Evolutionary conservation across 2,329 filamentous ascomycete species (phyloP).

Genomic region (Aspergillus eucalypticola): DNA sequence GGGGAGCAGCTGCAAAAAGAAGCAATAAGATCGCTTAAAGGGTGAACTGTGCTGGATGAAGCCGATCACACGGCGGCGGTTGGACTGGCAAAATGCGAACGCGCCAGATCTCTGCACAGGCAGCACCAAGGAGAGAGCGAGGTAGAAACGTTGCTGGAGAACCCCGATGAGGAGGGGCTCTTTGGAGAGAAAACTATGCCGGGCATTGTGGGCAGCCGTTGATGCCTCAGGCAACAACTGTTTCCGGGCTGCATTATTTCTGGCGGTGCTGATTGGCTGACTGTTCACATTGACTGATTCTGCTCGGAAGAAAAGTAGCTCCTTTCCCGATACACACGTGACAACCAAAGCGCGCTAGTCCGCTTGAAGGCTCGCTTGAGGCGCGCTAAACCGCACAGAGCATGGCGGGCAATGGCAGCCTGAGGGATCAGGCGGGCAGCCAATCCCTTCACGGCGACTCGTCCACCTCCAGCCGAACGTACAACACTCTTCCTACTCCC

Average conservation of each 20-base stretch:
- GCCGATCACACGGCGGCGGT: conserved; percentile 18
- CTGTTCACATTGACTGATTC: conserved; percentile 1
- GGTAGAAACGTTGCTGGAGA: conserved; percentile 18
- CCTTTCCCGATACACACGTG: conserved; percentile 17
- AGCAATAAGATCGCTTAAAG: conserved; percentile 7
- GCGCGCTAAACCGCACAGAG: conserved; percentile 13
- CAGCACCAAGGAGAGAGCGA: conserved; percentile 17
- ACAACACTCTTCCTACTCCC: conserved; percentile 40
- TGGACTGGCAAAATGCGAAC: conserved; percentile 17
- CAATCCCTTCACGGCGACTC: conserved; percentile 32
- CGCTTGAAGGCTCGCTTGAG: conserved; percentile 25
- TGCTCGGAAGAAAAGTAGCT: conserved; percentile 16
- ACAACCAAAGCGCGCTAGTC: conserved; percentile 19
- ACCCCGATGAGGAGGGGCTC: conserved; percentile 25
- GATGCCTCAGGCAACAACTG: conserved; percentile 21
- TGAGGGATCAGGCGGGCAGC: conserved; percentile 29
- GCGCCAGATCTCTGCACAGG: conserved; percentile 20
- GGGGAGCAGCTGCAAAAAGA: conserved; percentile 10
- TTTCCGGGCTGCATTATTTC: conserved; percentile 21
- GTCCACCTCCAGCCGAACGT: conserved; percentile 27
- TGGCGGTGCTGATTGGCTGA: conserved; percentile 21
- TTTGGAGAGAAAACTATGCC: conserved; percentile 26
- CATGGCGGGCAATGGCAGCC: conserved; percentile 22
- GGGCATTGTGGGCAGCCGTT: conserved; percentile 26
- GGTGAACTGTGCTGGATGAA: conserved; percentile 6